Evolutionary conservation across 2,329 filamentous ascomycete species (phyloP), one percentile per base, ranked within the genome.

Genomic region (Aspergillus sp.): DNA sequence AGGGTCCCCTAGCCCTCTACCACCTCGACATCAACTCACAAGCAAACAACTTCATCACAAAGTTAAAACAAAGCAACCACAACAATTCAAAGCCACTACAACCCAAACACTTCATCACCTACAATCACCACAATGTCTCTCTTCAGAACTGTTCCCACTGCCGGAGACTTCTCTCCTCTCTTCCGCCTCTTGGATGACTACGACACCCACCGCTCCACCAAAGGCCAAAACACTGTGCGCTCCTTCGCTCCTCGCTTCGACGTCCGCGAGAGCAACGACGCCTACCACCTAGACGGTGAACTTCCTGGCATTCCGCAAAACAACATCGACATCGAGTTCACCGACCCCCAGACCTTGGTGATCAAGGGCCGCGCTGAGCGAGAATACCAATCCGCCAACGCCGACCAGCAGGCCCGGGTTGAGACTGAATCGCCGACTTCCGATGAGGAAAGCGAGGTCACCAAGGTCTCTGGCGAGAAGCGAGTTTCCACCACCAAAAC

Each of bases 251-350:
- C 79, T 27, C 71, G 72, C 50, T 82, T 82, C 59, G 79, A 82
- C 61, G 71, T 81, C 46, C 74, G 75, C 56, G 80, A 82, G 65
- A 73, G 68, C 25, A 69, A 73, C 2, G 71, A 77, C 1, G 66
- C 73, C 41, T 82, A 81, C 66, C 63, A 76, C 58, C 72, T 82
- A 11, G 77, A 81, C 50, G 79, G 79, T 31, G 80, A 82, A 55
- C 68, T 82, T 1, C 79, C 80, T 3, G 80, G 80, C 15, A 68
- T 81, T 51, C 70, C 73, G 25, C 76, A 80, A 62, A 76, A 79
- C 60, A 73, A 80, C 55, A 66, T 82, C 50, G 70, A 76, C 55
- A 77, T 82, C 51, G 77, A 80, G 56, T 81, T 81, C 66, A 68
- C 74, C 52, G 79, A 82, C 58, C 67, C 75, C 9, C 74, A 79